Base-by-base conservation (phyloP, 106 monocot genomes). In the Allium sativum region DNA sequence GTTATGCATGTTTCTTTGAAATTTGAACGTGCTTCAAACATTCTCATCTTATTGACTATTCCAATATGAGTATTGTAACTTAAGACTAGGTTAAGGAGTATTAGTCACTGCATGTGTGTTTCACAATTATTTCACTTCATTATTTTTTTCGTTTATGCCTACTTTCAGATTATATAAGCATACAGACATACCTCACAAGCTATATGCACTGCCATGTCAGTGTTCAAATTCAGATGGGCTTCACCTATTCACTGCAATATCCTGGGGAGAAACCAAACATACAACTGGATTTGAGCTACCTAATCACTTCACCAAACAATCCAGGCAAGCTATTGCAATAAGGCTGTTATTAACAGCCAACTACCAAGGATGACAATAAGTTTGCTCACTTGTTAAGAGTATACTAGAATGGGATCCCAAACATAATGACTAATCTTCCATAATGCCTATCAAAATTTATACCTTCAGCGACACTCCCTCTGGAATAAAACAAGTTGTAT, bases 361-460 rank as follows among this genome's bases (percentile, higher is more conserved):
- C 44, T 60, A 41, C 42, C 52, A 7, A 43, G 44, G 21, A 52
- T 12, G 15, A 21, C 10, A 69, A 42, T 6, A 48, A 61, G 16
- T 45, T 44, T 59, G 42, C 31, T 61, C 62, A 98, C 98, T 88
- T 84, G 82, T 92, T 98, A 59, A 98, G 88, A 13, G 98, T 98
- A 62, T 92, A 98, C 52, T 98, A 92, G 68, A 98, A 98, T 63
- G 91, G 98, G 65, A 98, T 65, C 21, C 98, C 98, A 83, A 82
- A 98, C 98, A 98, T 98, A 40, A 98, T 98, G n/a, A 98, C 98
- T 68, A 98, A 85, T 68, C 98, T 87, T 16, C 98, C 98, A 83
- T 98, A 98, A 74, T 98, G 98, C 40, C 88, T 79, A 73, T 98
- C 98, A 83, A 98, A 98, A 70, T 98, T 92, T 65, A 98, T 98